Evolutionary conservation across 2,329 filamentous ascomycete species (phyloP).

Genomic region (Calonectria hongkongensis): DNA sequence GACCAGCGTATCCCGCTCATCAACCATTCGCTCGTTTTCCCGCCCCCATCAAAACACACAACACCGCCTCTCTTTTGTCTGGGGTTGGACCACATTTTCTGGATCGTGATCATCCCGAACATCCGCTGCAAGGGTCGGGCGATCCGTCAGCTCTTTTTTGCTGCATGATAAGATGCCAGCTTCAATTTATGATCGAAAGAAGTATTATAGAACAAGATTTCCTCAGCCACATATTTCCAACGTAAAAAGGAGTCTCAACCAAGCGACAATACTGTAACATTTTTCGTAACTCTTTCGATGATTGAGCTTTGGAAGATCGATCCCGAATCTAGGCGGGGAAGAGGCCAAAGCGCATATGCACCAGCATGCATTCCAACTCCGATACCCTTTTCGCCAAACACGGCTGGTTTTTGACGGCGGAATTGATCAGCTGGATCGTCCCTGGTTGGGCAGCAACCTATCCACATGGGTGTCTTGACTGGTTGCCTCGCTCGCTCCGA

Average conservation of each 20-base stretch:
- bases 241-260: too few relatives aligned
- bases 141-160: neutral
- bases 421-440: neutral
- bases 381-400: neutral
- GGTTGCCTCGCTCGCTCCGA: neutral
- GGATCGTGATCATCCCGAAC: neutral
- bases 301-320: too few relatives aligned
- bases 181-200: neutral
- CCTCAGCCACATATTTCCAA: too few relatives aligned
- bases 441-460: neutral
- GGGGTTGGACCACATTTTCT: neutral
- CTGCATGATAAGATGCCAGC: neutral
- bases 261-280: too few relatives aligned
- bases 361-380: neutral
- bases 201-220: neutral
- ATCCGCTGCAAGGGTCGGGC: neutral
- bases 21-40: constrained; percentile 3
- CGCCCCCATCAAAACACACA: neutral
- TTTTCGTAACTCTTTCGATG: too few relatives aligned
- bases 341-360: neutral
- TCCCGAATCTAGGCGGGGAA: neutral
- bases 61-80: constrained; percentile 3
- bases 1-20: constrained; percentile 15
- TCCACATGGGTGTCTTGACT: neutral
- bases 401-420: neutral